phyloP scores from a whole-genome alignment of 371 early-diverging fungal genomes.

The Smittium mucronatum region DNA sequence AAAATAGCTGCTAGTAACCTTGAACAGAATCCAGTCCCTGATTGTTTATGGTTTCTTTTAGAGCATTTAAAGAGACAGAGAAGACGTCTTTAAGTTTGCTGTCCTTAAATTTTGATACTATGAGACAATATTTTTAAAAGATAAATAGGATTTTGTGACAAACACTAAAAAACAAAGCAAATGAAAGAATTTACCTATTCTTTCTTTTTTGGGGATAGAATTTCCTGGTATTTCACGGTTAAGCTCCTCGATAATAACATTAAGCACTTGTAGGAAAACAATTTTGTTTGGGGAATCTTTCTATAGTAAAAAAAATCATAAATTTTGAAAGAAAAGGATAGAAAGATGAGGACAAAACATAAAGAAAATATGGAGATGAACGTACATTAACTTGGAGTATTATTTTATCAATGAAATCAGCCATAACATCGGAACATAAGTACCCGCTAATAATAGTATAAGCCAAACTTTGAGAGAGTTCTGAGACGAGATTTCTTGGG shows the following conservation, averaged over 20 bases:
- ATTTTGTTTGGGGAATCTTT: neutral
- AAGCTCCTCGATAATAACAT: conserved; percentile 46
- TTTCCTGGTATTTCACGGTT: conserved; percentile 42
- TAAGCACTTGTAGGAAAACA: conserved; percentile 38
- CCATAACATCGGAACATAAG: conserved; percentile 3
- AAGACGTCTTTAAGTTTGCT: conserved; percentile 58
- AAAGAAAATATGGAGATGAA: neutral
- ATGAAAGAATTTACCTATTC: conserved; percentile 33
- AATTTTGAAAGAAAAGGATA: too few species aligned
- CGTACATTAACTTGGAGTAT: conserved; percentile 1
- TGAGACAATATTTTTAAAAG: neutral
- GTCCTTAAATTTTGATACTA: conserved; percentile 73
- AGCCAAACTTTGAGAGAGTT: conserved; percentile 7
- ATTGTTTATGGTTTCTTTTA: too few species aligned
- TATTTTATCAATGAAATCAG: conserved; percentile 17
- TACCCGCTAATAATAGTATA: conserved; percentile 3
- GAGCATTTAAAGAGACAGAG: neutral
- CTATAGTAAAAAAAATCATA: neutral
- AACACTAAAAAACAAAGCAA: neutral
- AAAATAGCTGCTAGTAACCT: neutral
- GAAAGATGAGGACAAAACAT: too few species aligned
- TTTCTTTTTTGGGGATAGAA: conserved; percentile 50
- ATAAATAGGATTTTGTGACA: neutral
- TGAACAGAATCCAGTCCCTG: too few species aligned
- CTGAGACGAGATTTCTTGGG: neutral